Evolutionary conservation across 352 stramenopile genomes (phyloP).

Genomic region (Pythium biforme): DNA sequence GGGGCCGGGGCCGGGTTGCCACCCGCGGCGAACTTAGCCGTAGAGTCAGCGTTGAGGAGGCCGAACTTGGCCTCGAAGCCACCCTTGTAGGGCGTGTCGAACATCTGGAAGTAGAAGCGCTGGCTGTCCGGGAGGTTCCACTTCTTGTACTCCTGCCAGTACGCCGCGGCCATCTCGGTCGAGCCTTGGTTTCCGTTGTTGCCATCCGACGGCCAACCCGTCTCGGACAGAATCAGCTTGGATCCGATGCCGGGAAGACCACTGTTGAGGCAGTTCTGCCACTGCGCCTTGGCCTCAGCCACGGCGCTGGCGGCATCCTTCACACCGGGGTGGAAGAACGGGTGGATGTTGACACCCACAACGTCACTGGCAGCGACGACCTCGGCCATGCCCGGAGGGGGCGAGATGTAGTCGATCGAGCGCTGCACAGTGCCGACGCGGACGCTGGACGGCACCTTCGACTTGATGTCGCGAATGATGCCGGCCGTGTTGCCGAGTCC

Average conservation of each 20-base stretch:
- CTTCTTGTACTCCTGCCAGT: slow-evolving; percentile 61
- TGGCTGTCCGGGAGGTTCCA: slow-evolving; percentile 49
- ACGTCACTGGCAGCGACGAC: slow-evolving; percentile 56
- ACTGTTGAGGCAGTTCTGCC: slow-evolving; percentile 37
- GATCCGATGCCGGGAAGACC: slow-evolving; percentile 37
- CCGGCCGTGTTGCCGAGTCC: slow-evolving; percentile 35
- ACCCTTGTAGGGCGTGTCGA: slow-evolving; percentile 50
- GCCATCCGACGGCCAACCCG: slow-evolving; percentile 56
- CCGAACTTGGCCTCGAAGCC: slow-evolving; percentile 56
- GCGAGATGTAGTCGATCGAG: slow-evolving; percentile 50
- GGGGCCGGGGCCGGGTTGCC: slow-evolving; percentile 24
- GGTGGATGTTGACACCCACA: slow-evolving; percentile 73
- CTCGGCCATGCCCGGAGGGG: slow-evolving; percentile 36
- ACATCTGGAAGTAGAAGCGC: slow-evolving; percentile 83
- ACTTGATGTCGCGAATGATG: slow-evolving; percentile 56
- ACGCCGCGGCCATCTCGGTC: slow-evolving; percentile 34
- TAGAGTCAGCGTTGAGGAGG: slow-evolving; percentile 39
- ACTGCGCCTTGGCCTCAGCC: slow-evolving; percentile 39
- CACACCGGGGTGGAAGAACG: slow-evolving; percentile 46
- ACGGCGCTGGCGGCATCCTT: slow-evolving; percentile 42
- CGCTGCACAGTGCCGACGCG: slow-evolving; percentile 70
- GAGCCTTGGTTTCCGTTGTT: slow-evolving; percentile 40
- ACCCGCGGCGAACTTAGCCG: slow-evolving; percentile 47
- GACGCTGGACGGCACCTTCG: slow-evolving; percentile 33
- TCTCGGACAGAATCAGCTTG: slow-evolving; percentile 62